Base-by-base conservation (phyloP, 208 protist genomes). In the Phytomonas francai region DNA sequence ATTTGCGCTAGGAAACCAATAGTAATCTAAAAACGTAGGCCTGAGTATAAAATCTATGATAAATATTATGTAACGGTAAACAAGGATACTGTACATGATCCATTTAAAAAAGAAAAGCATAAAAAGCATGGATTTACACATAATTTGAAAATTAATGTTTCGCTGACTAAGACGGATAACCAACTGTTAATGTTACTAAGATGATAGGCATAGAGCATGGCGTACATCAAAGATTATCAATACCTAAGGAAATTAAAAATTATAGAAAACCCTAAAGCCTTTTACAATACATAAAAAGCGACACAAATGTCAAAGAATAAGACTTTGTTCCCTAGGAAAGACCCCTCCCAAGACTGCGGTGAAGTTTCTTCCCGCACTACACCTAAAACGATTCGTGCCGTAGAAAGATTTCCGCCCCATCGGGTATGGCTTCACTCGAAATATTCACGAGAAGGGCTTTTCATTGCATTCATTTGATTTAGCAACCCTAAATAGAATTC, bases 1-100 rank as follows among this genome's bases (percentile, higher is more conserved):
- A 94, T 94, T 42, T 29, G 4, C 29, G 57, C 57, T 29, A 29
- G 28, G 11, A 33, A 19, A 3, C 9, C 9, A 61, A 29, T 61
- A 61, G 3, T 3, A 12, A 61, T 19, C 57, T 29, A 61, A 61
- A 61, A 61, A 49, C 1, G 12, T 22, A 49, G 39, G 2, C 12
- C 16, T 49, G 39, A 49, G 39, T 22, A 12, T 49, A 1, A 49
- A 49, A 3, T 22, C 39, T 49, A 49, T 49, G 6, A 49, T 49
- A 49, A 49, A 49, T 9, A 49, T 49, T 49, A 49, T 49, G 12
- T 19, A 49, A 49, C 12, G 3, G 39, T 49, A 49, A 49, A 49
- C 7, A 19, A 49, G 16, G 16, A 19, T 49, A 49, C 39, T 49
- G 12, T 49, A 12, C 6, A 49, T 49, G 12, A 19, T 49, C 9